phyloP scores from a whole-genome alignment of 192 early-diverging fungal species.

The Coemansia sp. region DNA sequence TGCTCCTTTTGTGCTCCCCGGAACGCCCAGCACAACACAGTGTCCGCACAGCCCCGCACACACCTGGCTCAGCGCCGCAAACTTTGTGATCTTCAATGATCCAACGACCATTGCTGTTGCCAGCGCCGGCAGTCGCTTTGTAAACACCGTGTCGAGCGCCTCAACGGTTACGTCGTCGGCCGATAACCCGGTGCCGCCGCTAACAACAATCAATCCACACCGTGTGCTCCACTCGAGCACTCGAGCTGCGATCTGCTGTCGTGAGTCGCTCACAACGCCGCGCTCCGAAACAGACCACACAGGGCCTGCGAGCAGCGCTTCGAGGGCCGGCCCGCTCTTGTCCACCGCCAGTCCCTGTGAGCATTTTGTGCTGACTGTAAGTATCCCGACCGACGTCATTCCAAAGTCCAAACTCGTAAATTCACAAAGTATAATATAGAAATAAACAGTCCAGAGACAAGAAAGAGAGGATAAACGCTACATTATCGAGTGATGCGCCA shows the following conservation, averaged over 20 bases:
- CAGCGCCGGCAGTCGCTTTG: conserved; percentile 71
- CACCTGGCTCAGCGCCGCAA: conserved; percentile 87
- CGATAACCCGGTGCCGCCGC: conserved; percentile 93
- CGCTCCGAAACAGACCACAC: conserved; percentile 43
- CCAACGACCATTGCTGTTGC: conserved; percentile 72
- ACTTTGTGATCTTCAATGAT: conserved; percentile 79
- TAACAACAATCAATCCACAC: conserved; percentile 73
- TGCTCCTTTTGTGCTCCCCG: conserved; percentile 85
- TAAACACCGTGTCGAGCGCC: conserved; percentile 74
- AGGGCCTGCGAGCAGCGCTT: conserved; percentile 10
- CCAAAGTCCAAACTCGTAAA: background rate
- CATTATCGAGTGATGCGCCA: conserved; percentile 38
- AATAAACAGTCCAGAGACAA: background rate
- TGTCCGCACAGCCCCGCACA: conserved; percentile 61
- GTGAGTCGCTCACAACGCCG: conserved; percentile 58
- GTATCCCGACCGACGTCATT: conserved; percentile 30
- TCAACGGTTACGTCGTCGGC: conserved; percentile 85
- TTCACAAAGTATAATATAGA: background rate
- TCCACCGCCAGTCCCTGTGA: conserved; percentile 55
- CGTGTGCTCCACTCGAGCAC: conserved; percentile 52
- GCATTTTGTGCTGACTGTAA: conserved; percentile 68
- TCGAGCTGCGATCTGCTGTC: conserved; percentile 51
- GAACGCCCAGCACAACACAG: conserved; percentile 78
- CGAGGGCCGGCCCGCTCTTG: conserved; percentile 65
- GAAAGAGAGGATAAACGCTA: background rate